Evolutionary conservation across 2,329 filamentous ascomycete species (phyloP).

Genomic region (Pestalotiopsis sp.): DNA sequence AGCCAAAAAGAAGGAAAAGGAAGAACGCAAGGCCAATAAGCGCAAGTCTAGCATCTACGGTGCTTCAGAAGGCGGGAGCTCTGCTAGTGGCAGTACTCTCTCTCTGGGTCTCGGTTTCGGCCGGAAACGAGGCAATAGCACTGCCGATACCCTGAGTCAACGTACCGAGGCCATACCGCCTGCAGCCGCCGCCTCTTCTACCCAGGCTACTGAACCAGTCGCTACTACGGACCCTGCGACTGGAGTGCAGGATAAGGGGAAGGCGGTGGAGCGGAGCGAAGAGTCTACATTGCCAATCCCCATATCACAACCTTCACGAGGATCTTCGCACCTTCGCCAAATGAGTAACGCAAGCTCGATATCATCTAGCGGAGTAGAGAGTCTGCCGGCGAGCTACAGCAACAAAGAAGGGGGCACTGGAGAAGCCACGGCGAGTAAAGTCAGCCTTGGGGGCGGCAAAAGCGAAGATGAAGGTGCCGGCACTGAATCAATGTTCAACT

Average conservation of each 20-base stretch:
- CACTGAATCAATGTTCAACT: conserved; percentile 86
- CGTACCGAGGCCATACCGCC: conserved; percentile 56
- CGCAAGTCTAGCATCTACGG: conserved; percentile 50
- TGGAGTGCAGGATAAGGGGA: conserved; percentile 61
- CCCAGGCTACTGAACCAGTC: conserved; percentile 29
- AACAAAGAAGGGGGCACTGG: conserved; percentile 39
- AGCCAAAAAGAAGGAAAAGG: conserved; percentile 82
- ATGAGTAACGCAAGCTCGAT: conserved; percentile 86
- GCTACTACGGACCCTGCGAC: conserved; percentile 24
- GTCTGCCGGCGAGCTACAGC: conserved; percentile 53
- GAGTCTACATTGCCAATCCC: conserved; percentile 43
- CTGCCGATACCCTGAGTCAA: conserved; percentile 51
- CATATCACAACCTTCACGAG: conserved; percentile 49
- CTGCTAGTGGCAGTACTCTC: conserved; percentile 63
- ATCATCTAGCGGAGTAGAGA: conserved; percentile 74
- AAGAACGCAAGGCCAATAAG: conserved; percentile 75
- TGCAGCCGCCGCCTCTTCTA: conserved; percentile 37
- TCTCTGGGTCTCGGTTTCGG: conserved; percentile 55
- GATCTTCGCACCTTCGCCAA: conserved; percentile 73
- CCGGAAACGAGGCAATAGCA: conserved; percentile 59
- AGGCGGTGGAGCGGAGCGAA: conserved; percentile 62
- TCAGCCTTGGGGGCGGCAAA: conserved; percentile 48
- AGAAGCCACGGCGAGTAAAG: conserved; percentile 54
- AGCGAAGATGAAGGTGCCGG: conserved; percentile 52
- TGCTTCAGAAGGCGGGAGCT: conserved; percentile 36